Evolutionary conservation across 352 stramenopile genomes (phyloP).

Genomic region (Globisporangium radiosum): DNA sequence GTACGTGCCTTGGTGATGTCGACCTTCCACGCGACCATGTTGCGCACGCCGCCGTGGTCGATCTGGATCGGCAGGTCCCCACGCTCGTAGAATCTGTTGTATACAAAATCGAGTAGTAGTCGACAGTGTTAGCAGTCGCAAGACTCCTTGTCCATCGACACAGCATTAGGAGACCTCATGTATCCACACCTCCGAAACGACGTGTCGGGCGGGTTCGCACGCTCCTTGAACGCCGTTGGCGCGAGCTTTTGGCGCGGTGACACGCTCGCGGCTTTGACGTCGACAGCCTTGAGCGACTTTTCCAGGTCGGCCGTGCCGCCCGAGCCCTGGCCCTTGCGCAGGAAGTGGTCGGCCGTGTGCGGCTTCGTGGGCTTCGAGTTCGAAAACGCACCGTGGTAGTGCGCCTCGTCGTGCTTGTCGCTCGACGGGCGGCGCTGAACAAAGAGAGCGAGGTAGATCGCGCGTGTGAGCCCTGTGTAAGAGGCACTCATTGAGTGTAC

Average conservation of each 20-base stretch:
- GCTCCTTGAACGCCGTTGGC: constrained; percentile 86
- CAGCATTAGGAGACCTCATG: no score
- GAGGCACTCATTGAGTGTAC: background rate
- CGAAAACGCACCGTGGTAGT: constrained; percentile 85
- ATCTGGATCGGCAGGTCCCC: constrained; percentile 96
- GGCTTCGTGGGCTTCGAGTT: constrained; percentile 83
- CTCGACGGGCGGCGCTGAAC: constrained; percentile 61
- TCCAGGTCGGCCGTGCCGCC: constrained; percentile 80
- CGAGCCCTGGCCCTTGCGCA: constrained; percentile 87
- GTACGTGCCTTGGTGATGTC: constrained; percentile 84
- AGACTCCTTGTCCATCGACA: background rate
- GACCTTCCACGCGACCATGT: constrained; percentile 97
- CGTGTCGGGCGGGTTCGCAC: constrained; percentile 91
- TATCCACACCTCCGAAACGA: constrained; percentile 52
- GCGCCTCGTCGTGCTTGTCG: constrained; percentile 56
- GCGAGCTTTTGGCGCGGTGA: constrained; percentile 50
- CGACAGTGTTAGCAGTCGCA: background rate
- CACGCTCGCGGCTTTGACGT: constrained; percentile 26
- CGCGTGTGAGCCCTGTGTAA: background rate
- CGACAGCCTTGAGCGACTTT: constrained; percentile 32
- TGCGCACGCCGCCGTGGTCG: constrained; percentile 93
- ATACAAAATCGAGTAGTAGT: background rate
- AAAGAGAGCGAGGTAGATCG: no score
- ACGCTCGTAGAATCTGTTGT: constrained; percentile 83
- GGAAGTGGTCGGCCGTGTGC: constrained; percentile 84